Percentiles rank a stretch among this genome's conserved stretches.
Evolutionary conservation across 768 basidiomycete genomes (phyloP).

Genomic region (Hebeloma cylindrosporum): DNA sequence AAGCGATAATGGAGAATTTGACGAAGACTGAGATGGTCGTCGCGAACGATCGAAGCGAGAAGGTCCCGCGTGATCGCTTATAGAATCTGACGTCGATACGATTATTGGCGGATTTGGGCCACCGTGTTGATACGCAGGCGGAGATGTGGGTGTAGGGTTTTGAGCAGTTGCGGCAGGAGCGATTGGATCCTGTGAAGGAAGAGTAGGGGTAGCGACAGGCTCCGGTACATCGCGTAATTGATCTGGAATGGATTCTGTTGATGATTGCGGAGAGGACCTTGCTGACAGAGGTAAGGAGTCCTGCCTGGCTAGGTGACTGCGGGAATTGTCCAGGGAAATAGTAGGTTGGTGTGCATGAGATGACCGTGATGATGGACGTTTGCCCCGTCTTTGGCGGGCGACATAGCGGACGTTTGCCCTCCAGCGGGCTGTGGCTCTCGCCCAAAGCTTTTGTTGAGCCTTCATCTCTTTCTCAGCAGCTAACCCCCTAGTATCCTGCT

Average conservation of each 20-base stretch:
- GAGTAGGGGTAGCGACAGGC: constrained; percentile 5
- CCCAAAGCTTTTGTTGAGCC: constrained; percentile 60
- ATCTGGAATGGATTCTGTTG: constrained; percentile 22
- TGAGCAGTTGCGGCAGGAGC: constrained; percentile 14
- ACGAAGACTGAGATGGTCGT: constrained; percentile 24
- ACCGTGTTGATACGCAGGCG: constrained; percentile 44
- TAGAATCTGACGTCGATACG: constrained; percentile 17
- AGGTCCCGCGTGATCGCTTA: constrained; percentile 13
- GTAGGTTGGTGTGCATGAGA: constrained; percentile 31
- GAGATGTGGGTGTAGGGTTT: constrained; percentile 20
- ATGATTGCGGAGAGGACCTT: constrained; percentile 31
- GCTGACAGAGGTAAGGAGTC: constrained; percentile 19
- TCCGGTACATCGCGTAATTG: constrained; percentile 10
- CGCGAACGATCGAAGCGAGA: constrained; percentile 18
- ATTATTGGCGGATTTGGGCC: constrained; percentile 17
- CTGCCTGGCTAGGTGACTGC: constrained; percentile 15
- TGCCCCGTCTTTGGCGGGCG: constrained; percentile 58
- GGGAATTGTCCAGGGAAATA: constrained; percentile 20
- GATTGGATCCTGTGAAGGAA: constrained; percentile 17
- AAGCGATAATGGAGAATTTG: constrained; percentile 13
- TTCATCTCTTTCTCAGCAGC: constrained; percentile 46
- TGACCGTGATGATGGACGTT: constrained; percentile 29
- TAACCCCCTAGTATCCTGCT: constrained; percentile 31
- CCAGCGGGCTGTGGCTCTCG: constrained; percentile 67
- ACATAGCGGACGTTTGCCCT: constrained; percentile 58